Evolutionary conservation across 228 moss, liverwort and hornwort species (phyloP), one percentile per base, ranked within the genome.

Genomic region (Sphagnum magellanicum): DNA sequence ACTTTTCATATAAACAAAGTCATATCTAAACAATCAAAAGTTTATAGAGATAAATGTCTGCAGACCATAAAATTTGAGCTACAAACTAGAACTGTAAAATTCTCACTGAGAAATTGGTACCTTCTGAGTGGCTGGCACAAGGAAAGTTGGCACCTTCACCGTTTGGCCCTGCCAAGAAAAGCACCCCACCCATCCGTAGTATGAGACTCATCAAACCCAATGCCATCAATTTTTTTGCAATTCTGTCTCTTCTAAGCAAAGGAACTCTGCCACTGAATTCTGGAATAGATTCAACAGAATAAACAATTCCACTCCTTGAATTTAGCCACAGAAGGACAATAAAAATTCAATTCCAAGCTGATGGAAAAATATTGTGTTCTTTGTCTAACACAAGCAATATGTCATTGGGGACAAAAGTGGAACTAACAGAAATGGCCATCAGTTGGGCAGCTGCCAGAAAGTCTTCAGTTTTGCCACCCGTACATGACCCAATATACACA

Each of bases 401-500:
- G 32, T 32, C 32, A 32, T 32, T 32, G 32, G 32, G 32, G 32
- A 32, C 32, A 32, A 55, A 12, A 55, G 12, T 55, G 55, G 48
- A 49, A 75, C 84, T 70, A 70, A 96, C 95, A 74, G 90, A 74
- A 61, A 81, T 68, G 62, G 90, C 79, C 72, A 98, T 57, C 48
- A 98, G 82, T 65, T 94, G 78, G 16, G 98, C 98, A 61, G 98
- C 98, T 74, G 98, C 98, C 55, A 98, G 53, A n/a, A 98, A 98
- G 75, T 98, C 98, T 82, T 98, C 98, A 14, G 98, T 98, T 75
- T 98, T 98, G 75, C 98, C 98, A 79, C 94, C 94, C 64, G 98
- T 98, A 74, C 98, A 98, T 66, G 98, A 98, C 58, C 98, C 94
- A 64, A 98, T 92, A 76, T 94, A 98, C 6, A 98, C 98, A 17